Conservation (phyloP, 192 early-diverging fungal species). For the Linnemannia hyalina region DNA sequence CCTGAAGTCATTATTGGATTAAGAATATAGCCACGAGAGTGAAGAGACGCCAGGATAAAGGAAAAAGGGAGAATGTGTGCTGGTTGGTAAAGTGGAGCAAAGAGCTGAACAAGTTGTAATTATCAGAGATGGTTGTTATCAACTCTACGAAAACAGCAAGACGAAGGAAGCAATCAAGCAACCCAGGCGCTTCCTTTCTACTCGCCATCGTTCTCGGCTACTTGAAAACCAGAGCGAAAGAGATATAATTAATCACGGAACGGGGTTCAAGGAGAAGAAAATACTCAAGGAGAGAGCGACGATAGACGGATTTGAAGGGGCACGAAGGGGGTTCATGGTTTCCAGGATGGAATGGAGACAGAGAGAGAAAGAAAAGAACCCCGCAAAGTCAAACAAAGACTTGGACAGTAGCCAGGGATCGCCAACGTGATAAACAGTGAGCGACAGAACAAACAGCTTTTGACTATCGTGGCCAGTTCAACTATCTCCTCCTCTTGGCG, state of each 20-base stretch:
- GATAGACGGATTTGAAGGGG: slow-evolving; percentile 1
- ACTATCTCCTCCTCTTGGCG: background rate
- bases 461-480: background rate
- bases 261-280: background rate
- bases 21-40: background rate
- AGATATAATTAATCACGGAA: background rate
- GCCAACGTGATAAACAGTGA: background rate
- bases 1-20: background rate
- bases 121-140: too few relatives aligned
- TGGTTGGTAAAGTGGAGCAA: background rate
- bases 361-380: background rate
- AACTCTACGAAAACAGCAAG: too few relatives aligned
- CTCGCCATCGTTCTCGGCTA: background rate
- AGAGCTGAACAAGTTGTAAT: background rate
- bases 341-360: background rate
- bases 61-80: background rate
- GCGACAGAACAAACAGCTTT: background rate
- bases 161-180: background rate
- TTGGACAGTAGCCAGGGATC: background rate
- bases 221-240: background rate
- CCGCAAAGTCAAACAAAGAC: background rate
- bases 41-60: background rate
- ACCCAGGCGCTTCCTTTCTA: background rate
- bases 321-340: background rate
- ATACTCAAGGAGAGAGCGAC: background rate